Percentiles rank a stretch among this genome's conserved stretches.
phyloP scores from a whole-genome alignment of 768 basidiomycete species.

The Pulveroboletus sp. region DNA sequence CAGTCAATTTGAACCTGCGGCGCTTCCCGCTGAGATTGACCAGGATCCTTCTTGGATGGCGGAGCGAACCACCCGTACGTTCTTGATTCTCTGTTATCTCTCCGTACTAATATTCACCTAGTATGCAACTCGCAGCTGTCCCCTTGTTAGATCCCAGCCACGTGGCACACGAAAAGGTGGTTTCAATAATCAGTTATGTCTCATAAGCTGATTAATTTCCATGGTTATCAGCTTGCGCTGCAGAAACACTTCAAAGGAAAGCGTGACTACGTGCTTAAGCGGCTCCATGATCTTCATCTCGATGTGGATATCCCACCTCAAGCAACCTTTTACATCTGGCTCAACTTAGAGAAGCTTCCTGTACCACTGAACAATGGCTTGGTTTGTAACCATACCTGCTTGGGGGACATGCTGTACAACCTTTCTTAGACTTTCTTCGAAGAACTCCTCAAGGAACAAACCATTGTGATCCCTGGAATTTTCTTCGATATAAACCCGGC shows the following conservation, averaged over 20 bases:
- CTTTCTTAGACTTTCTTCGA: slow-evolving; percentile 83
- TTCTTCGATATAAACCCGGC: slow-evolving; percentile 81
- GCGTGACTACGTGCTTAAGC: slow-evolving; percentile 82
- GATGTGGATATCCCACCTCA: slow-evolving; percentile 74
- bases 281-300: slow-evolving; percentile 77
- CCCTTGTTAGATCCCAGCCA: slow-evolving; percentile 72
- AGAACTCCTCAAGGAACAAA: slow-evolving; percentile 85
- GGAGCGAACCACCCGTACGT: slow-evolving; percentile 91
- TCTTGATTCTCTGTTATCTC: not conserved
- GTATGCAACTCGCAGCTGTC: slow-evolving; percentile 86
- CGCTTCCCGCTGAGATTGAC: not conserved
- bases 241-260: slow-evolving; percentile 91
- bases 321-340: slow-evolving; percentile 94
- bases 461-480: slow-evolving; percentile 88
- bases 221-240: slow-evolving; percentile 56
- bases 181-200: not conserved
- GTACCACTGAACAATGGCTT: slow-evolving; percentile 85
- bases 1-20: not conserved
- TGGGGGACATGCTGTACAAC: not conserved
- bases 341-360: slow-evolving; percentile 78
- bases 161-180: slow-evolving; percentile 67
- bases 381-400: slow-evolving; percentile 38
- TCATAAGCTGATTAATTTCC: not conserved
- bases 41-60: slow-evolving; percentile 88
- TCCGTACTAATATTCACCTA: slow-evolving; percentile 24